Base-by-base conservation (phyloP, 2,329 filamentous ascomycete species). In the Sodiomyces alkalinus region DNA sequence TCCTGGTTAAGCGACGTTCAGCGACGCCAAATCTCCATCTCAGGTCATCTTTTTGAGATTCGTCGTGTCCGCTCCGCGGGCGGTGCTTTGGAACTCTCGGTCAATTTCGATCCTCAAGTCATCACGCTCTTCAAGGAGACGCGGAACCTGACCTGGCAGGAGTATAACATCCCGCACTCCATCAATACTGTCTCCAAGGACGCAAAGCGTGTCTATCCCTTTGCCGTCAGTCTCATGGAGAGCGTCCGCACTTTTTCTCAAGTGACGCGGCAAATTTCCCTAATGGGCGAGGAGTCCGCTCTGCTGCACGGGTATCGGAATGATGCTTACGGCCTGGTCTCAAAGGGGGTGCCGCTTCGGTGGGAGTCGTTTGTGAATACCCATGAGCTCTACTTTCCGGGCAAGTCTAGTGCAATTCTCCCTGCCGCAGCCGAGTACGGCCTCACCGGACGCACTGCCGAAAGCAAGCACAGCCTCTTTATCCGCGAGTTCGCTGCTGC, bases 101-200 rank as follows among this genome's bases (percentile, higher is more conserved):
- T 99, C 49, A 98, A 96, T 54, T 99, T 99, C 43, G 87, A 99
- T 47, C 76, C 81, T 9, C 90, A 98, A 48, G 82, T 96, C 32
- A 98, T 98, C 47, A 86, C 87, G 0, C 62, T 99, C 7, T 99
- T 98, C 66, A 99, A 99, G 48, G 90, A 99, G 58, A 92, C 92
- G 16, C 75, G 92, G 22, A 98, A 98, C 46, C 60, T 99, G 23
- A 74, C 83, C 9, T 98, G 90, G 87, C 75, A 93, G 36, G 90
- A 83, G 39, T 98, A 85, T 50, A 78, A 82, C 32, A 82, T 98
- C 15, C 92, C 92, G 7, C 90, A 98, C 51, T 75, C 81, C 10
- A 83, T 98, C 45, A 92, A 79, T 53, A 96, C 83, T 38, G 83
- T 93, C 30, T 92, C 92, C 1, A 98, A 96, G 52, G 90, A 98